Evolutionary conservation across 352 stramenopile species (phyloP).

Genomic region (Salisapilia sapeloensis): DNA sequence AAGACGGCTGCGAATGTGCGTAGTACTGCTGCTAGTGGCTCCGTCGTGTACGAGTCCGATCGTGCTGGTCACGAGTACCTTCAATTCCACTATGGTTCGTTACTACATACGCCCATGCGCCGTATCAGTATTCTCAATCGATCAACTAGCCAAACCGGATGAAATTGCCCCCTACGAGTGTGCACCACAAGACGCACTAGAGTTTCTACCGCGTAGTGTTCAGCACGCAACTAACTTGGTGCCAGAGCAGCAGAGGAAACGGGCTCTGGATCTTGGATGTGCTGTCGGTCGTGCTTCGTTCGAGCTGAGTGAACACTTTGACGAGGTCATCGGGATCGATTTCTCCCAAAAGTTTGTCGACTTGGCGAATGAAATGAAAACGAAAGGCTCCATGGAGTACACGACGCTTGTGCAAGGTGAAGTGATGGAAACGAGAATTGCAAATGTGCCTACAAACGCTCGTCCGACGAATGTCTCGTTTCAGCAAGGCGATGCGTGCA

Average conservation of each 20-base stretch:
- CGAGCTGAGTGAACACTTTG: conserved; percentile 85
- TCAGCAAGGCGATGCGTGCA: conserved; percentile 87
- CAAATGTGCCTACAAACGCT: conserved; percentile 38
- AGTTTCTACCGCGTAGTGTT: conserved; percentile 77
- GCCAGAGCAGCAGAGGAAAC: conserved; percentile 24
- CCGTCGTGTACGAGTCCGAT: conserved; percentile 76
- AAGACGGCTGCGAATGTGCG: conserved; percentile 15
- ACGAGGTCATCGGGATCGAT: conserved; percentile 88
- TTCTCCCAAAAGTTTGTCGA: conserved; percentile 86
- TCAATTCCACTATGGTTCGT: conserved; percentile 80
- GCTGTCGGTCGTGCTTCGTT: conserved; percentile 89
- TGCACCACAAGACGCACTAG: conserved; percentile 58
- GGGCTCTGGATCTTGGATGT: conserved; percentile 89
- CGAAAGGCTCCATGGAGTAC: conserved; percentile 62
- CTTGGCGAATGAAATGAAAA: conserved; percentile 77
- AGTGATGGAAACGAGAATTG: conserved; percentile 35
- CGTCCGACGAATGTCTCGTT: conserved; percentile 63
- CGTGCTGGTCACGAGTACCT: conserved; percentile 81
- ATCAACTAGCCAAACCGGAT: conserved; percentile 44
- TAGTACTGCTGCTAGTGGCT: conserved; percentile 79
- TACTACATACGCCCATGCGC: neutral
- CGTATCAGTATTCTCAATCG: neutral
- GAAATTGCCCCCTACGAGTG: conserved; percentile 53
- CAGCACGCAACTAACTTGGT: conserved; percentile 49
- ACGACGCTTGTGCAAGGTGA: conserved; percentile 82